These are phyloP conservation scores for Sclerotinia minor DNA, from an alignment of 2,329 filamentous ascomycete species.

Conservation along the genomic window DNA sequence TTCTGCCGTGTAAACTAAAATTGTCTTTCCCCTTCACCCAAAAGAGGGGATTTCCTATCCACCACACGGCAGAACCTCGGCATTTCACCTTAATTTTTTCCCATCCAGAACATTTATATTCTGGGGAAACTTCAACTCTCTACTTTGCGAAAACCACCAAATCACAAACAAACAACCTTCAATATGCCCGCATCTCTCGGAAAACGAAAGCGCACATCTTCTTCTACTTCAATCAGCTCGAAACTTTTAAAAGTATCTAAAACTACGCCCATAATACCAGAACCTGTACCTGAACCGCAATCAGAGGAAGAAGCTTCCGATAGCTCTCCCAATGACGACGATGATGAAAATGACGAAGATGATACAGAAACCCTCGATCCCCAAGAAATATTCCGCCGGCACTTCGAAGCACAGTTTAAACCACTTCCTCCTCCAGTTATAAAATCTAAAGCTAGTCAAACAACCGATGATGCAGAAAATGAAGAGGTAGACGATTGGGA, in stretches of 20 bases:
- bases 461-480: constrained; percentile 38
- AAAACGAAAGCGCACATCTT: constrained; percentile 51
- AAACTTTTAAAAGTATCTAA: constrained; percentile 8
- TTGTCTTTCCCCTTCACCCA: not conserved
- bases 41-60: not conserved
- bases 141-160: constrained; percentile 7
- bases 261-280: not conserved
- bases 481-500: constrained; percentile 57
- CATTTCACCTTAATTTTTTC: not conserved
- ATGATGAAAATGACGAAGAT: constrained; percentile 28
- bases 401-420: constrained; percentile 87
- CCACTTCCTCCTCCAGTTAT: constrained; percentile 55
- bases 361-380: constrained; percentile 48
- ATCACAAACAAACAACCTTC: constrained; percentile 8
- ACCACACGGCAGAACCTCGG: constrained; percentile 25
- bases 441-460: constrained; percentile 25
- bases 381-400: constrained; percentile 74
- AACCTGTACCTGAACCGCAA: not conserved
- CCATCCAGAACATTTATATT: constrained; percentile 23
- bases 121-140: constrained; percentile 7
- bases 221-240: constrained; percentile 36
- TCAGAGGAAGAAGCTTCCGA: constrained; percentile 18
- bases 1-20: constrained; percentile 4
- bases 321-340: not conserved
- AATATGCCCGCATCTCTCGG: constrained; percentile 44